A percentile compares a stretch with the other conserved stretches of the same genome.
phyloP scores from a whole-genome alignment of 2,329 filamentous ascomycete species.

The Aspergillus ochraceoroseus region DNA sequence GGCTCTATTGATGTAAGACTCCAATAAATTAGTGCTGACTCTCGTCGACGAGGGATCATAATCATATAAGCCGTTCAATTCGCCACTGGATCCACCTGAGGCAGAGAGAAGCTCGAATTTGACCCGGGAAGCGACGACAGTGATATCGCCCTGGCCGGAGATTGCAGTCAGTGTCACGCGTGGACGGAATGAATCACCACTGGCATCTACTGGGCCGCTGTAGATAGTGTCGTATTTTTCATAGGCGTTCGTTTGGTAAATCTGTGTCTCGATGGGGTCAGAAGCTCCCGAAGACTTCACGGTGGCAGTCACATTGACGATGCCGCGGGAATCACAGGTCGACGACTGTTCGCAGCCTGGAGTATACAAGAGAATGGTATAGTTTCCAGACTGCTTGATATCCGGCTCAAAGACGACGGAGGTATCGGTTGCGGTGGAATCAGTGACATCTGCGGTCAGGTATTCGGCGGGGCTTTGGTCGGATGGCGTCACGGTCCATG shows the following conservation, averaged over 20 bases:
- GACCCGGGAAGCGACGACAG: constrained; percentile 84
- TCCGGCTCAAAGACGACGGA: constrained; percentile 68
- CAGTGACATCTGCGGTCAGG: constrained; percentile 62
- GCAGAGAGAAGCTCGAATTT: constrained; percentile 61
- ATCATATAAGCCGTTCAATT: constrained; percentile 85
- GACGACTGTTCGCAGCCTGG: constrained; percentile 80
- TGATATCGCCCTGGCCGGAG: constrained; percentile 57
- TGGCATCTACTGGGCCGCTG: constrained; percentile 75
- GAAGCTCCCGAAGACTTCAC: constrained; percentile 52
- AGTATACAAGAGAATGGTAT: constrained; percentile 85
- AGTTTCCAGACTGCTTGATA: constrained; percentile 83
- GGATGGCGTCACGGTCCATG: constrained; percentile 67
- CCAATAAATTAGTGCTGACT: constrained; percentile 59
- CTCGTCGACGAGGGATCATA: constrained; percentile 63
- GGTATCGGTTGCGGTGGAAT: constrained; percentile 54
- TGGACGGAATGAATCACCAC: constrained; percentile 67
- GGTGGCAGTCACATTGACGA: constrained; percentile 72
- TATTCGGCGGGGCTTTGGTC: constrained; percentile 69
- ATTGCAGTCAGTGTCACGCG: constrained; percentile 71
- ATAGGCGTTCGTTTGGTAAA: constrained; percentile 90
- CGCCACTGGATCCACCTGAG: constrained; percentile 63
- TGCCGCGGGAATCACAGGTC: constrained; percentile 70
- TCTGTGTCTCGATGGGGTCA: constrained; percentile 53
- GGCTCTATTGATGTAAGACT: constrained; percentile 70
- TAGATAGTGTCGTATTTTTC: constrained; percentile 96